A percentile compares a stretch with the other conserved stretches of the same genome.
Evolutionary conservation across 805 yeast genomes (phyloP).

Genomic region (Millerago galiae): DNA sequence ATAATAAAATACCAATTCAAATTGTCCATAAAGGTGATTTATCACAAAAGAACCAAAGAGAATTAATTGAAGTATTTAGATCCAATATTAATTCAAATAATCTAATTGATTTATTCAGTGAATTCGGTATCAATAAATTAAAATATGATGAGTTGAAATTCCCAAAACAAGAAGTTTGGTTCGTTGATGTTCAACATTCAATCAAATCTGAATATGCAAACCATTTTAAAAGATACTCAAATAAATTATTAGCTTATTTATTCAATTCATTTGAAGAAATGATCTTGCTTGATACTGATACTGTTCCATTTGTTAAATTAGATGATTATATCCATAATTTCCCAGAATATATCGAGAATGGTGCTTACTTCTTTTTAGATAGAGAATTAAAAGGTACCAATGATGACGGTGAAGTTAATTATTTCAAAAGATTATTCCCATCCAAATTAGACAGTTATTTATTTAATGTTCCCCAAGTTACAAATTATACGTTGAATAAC

Average conservation of each 20-base stretch:
- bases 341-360: conserved; percentile 29
- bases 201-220: conserved; percentile 16
- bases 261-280: conserved; percentile 54
- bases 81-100: conserved; percentile 19
- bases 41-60: conserved; percentile 24
- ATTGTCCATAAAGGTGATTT: conserved; percentile 39
- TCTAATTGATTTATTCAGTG: conserved; percentile 6
- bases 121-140: not conserved
- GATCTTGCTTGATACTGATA: conserved; percentile 49
- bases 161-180: conserved; percentile 34
- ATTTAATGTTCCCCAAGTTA: conserved; percentile 27
- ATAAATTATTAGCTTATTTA: conserved; percentile 49
- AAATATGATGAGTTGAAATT: conserved; percentile 1
- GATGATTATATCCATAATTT: conserved; percentile 26
- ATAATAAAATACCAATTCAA: conserved; percentile 44
- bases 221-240: conserved; percentile 30
- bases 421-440: conserved; percentile 39
- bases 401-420: conserved; percentile 25
- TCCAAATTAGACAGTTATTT: conserved; percentile 29
- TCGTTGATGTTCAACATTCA: conserved; percentile 26
- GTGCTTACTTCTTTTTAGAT: conserved; percentile 45
- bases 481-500: conserved; percentile 28
- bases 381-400: conserved; percentile 14
- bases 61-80: conserved; percentile 25
- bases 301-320: conserved; percentile 35